phyloP scores from a whole-genome alignment of 2,329 filamentous ascomycete genomes.

The Pseudogymnoascus sp. region DNA sequence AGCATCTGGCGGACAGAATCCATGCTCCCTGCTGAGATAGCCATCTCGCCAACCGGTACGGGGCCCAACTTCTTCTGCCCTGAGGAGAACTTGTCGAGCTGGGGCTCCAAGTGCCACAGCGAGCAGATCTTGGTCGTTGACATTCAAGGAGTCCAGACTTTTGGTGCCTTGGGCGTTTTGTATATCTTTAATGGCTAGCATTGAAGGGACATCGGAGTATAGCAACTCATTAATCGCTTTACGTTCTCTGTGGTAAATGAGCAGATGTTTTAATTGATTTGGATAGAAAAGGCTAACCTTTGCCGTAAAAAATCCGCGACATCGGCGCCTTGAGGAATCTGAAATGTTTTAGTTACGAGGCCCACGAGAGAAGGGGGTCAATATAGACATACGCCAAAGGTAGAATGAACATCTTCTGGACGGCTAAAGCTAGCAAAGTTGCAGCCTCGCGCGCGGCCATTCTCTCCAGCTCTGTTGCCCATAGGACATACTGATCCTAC shows the following conservation, averaged over 20 bases:
- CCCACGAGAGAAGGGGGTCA: background rate
- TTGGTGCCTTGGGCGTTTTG: constrained; percentile 36
- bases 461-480: constrained; percentile 14
- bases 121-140: constrained; percentile 40
- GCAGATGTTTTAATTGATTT: constrained; percentile 8
- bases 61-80: constrained; percentile 44
- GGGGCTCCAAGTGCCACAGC: constrained; percentile 46
- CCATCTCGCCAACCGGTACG: constrained; percentile 45
- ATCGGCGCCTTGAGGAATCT: constrained; percentile 39
- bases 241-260: constrained; percentile 30
- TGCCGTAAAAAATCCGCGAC: constrained; percentile 39
- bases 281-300: constrained; percentile 25
- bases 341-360: constrained; percentile 14
- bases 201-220: constrained; percentile 20
- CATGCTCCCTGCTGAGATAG: constrained; percentile 42
- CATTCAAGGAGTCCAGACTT: constrained; percentile 41
- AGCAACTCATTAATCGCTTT: constrained; percentile 28
- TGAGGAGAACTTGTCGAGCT: constrained; percentile 44
- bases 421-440: constrained; percentile 28
- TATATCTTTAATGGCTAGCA: constrained; percentile 37
- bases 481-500: constrained; percentile 16
- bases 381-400: constrained; percentile 28
- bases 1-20: constrained; percentile 43
- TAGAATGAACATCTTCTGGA: constrained; percentile 25
- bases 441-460: constrained; percentile 27